A percentile compares a stretch with the other conserved stretches of the same genome.
phyloP scores from a whole-genome alignment of 176 grass and related monocot species.

The Bolboschoenus planiculmis region DNA sequence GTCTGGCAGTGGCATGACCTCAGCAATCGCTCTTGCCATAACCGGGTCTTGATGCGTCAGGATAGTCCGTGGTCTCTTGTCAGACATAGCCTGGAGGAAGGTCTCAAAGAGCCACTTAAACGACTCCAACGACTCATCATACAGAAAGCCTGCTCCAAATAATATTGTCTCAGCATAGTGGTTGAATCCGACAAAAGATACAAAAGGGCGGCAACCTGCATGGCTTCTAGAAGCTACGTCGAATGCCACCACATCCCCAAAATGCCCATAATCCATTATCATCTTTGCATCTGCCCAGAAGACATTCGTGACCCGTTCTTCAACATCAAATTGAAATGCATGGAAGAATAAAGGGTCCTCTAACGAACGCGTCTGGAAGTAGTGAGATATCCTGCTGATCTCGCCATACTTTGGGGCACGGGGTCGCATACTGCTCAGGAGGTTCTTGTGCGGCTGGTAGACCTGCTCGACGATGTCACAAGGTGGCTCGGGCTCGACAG shows the following conservation, averaged over 20 bases:
- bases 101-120: conserved; percentile 64
- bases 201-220: conserved; percentile 31
- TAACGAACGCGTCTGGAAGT: conserved; percentile 34
- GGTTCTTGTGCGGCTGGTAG: not conserved
- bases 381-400: conserved; percentile 32
- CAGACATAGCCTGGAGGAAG: conserved; percentile 47
- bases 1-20: conserved; percentile 34
- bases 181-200: conserved; percentile 51
- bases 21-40: conserved; percentile 36
- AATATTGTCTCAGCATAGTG: conserved; percentile 47
- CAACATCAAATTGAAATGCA: conserved; percentile 51
- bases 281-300: conserved; percentile 54
- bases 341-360: conserved; percentile 42
- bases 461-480: not conserved
- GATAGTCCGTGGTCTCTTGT: conserved; percentile 36
- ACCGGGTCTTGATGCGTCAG: conserved; percentile 37
- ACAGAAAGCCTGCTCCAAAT: conserved; percentile 35
- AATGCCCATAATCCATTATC: conserved; percentile 42
- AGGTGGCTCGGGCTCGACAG: conserved; percentile 2
- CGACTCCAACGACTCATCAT: conserved; percentile 43
- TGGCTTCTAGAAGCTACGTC: conserved; percentile 37
- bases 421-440: conserved; percentile 31
- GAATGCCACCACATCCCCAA: conserved; percentile 43
- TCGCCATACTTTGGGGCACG: conserved; percentile 43
- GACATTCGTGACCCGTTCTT: conserved; percentile 39